Evolutionary conservation across 441 rosid species (phyloP).

Genomic region (Bocquillonia castaneifolia): DNA sequence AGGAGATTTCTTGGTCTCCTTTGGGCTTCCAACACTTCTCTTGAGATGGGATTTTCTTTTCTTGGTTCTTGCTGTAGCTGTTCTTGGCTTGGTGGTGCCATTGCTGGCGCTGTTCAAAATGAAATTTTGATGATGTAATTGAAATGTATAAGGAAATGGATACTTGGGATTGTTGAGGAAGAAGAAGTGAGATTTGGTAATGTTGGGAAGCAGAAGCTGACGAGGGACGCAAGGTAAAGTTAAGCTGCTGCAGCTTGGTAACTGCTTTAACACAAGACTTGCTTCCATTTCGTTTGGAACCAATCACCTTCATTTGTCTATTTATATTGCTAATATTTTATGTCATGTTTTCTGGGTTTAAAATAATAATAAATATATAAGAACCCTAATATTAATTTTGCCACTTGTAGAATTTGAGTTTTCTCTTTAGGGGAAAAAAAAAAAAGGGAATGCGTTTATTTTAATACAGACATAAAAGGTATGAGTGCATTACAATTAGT

Average conservation of each 20-base stretch:
- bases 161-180: constrained; percentile 24
- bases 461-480: too few species aligned
- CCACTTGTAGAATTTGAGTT: too few species aligned
- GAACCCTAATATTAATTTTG: background rate
- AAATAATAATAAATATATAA: too few species aligned
- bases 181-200: constrained; percentile 31
- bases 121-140: constrained; percentile 16
- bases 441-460: too few species aligned
- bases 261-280: constrained; percentile 20
- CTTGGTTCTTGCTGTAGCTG: constrained; percentile 14
- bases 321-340: background rate
- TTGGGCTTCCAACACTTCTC: constrained; percentile 14
- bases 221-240: constrained; percentile 25
- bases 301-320: background rate
- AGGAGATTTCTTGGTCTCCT: constrained; percentile 19
- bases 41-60: constrained; percentile 29
- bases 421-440: too few species aligned
- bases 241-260: constrained; percentile 26
- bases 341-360: background rate
- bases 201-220: background rate
- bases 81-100: constrained; percentile 30
- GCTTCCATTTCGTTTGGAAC: constrained; percentile 24
- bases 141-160: constrained; percentile 20
- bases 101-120: constrained; percentile 28
- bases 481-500: too few species aligned